Evolutionary conservation across 768 basidiomycete genomes (phyloP).

Genomic region (Panaeolus cyanescens): DNA sequence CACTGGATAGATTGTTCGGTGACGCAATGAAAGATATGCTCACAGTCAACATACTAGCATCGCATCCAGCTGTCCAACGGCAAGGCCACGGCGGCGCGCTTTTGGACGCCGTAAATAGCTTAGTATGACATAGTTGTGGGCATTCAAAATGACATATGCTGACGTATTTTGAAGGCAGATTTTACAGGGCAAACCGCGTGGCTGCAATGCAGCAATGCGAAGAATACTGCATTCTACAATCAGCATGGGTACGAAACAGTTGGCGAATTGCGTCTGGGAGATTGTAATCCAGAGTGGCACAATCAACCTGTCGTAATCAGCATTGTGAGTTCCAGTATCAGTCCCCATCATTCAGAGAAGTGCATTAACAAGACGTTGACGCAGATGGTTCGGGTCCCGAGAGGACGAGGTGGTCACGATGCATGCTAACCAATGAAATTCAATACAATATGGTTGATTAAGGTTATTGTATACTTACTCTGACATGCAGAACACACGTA

Average conservation of each 20-base stretch:
- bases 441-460: not conserved
- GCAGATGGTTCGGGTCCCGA: slow-evolving; percentile 24
- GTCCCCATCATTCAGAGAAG: not conserved
- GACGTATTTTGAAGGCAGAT: slow-evolving; percentile 18
- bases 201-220: slow-evolving; percentile 21
- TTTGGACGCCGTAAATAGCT: slow-evolving; percentile 19
- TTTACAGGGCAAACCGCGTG: slow-evolving; percentile 16
- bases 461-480: not conserved
- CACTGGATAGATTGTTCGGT: slow-evolving; percentile 16
- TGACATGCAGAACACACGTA: not conserved
- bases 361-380: not conserved
- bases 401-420: not conserved
- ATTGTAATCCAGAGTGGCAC: slow-evolving; percentile 25
- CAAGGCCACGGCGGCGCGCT: slow-evolving; percentile 24
- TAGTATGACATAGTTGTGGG: slow-evolving; percentile 14
- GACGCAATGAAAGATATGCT: slow-evolving; percentile 21
- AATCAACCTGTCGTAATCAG: slow-evolving; percentile 20
- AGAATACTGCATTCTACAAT: slow-evolving; percentile 22
- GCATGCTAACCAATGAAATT: not conserved
- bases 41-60: slow-evolving; percentile 18
- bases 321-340: slow-evolving; percentile 16
- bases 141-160: not conserved
- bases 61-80: slow-evolving; percentile 19
- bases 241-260: slow-evolving; percentile 22
- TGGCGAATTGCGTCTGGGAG: slow-evolving; percentile 18